Evolutionary conservation across 768 basidiomycete species (phyloP).

Genomic region (Rhizopogon sp.): DNA sequence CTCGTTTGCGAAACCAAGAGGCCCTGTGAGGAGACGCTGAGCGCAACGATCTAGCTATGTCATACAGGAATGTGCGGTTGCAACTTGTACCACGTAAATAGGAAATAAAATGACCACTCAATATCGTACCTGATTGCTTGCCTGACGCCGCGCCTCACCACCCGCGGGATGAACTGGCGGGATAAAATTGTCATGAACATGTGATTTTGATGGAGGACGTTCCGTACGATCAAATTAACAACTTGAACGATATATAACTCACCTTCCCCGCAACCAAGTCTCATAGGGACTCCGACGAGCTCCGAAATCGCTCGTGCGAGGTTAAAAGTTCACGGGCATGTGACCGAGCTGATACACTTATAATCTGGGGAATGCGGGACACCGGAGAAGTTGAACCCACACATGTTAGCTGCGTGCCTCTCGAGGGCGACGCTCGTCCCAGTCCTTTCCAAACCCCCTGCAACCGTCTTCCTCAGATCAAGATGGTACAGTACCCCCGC

Average conservation of each 20-base stretch:
- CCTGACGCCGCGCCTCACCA: too few relatives aligned
- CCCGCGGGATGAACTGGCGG: too few relatives aligned
- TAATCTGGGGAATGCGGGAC: background rate
- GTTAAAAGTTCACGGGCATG: background rate
- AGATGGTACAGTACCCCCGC: constrained; percentile 20
- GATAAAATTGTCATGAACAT: too few relatives aligned
- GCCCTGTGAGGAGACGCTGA: constrained; percentile 54
- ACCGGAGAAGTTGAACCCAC: background rate
- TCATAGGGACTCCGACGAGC: constrained; percentile 15
- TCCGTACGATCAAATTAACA: too few relatives aligned
- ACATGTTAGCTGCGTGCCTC: constrained; percentile 18
- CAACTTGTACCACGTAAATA: too few relatives aligned
- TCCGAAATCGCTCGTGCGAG: constrained; percentile 11
- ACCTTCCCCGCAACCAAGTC: background rate
- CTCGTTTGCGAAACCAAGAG: constrained; percentile 66
- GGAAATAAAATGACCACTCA: too few relatives aligned
- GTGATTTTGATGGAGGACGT: too few relatives aligned
- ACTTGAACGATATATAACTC: too few relatives aligned
- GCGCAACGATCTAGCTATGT: background rate
- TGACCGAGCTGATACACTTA: constrained; percentile 1
- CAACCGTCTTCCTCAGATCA: constrained; percentile 9
- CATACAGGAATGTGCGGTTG: too few relatives aligned
- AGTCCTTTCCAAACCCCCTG: constrained; percentile 13
- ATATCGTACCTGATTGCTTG: too few relatives aligned
- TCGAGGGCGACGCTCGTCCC: constrained; percentile 12